phyloP scores from a whole-genome alignment of 2,329 filamentous ascomycete species.

The Penicillium sp. region DNA sequence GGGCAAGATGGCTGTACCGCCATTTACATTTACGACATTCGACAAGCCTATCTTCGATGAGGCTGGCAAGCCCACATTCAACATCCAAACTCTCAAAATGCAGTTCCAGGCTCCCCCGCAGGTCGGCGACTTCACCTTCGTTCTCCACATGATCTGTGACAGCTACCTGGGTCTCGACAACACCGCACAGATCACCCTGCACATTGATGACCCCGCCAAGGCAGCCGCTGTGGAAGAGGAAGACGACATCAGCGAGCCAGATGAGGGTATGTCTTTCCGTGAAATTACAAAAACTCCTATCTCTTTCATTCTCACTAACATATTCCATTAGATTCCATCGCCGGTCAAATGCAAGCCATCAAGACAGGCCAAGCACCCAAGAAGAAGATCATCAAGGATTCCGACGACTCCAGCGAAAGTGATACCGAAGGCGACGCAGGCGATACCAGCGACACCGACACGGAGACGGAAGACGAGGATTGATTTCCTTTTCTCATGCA shows the following conservation, averaged over 20 bases:
- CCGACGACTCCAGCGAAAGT: constrained; percentile 62
- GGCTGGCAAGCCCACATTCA: constrained; percentile 82
- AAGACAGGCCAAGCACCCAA: constrained; percentile 65
- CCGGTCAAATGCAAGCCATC: constrained; percentile 84
- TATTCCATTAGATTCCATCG: constrained; percentile 68
- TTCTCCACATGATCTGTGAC: constrained; percentile 90
- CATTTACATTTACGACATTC: constrained; percentile 91
- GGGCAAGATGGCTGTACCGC: constrained; percentile 92
- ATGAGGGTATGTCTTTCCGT: constrained; percentile 73
- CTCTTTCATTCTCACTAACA: constrained; percentile 15
- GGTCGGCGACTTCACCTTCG: constrained; percentile 88
- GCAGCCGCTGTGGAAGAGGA: constrained; percentile 77
- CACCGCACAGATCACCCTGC: constrained; percentile 83
- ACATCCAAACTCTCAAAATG: constrained; percentile 94
- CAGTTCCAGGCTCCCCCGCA: constrained; percentile 95
- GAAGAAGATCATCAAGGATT: constrained; percentile 56
- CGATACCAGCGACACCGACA: constrained; percentile 58
- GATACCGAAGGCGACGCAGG: constrained; percentile 64
- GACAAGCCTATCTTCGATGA: constrained; percentile 83
- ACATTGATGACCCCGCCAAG: constrained; percentile 85
- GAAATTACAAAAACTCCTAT: neutral
- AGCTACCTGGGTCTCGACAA: constrained; percentile 93
- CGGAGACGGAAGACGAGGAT: constrained; percentile 78
- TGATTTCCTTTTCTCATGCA: constrained; percentile 28
- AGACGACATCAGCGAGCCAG: constrained; percentile 95